Evolutionary conservation across 192 early-diverging fungal species (phyloP), one percentile per base, ranked within the genome.

Genomic region (Linnemannia exigua): DNA sequence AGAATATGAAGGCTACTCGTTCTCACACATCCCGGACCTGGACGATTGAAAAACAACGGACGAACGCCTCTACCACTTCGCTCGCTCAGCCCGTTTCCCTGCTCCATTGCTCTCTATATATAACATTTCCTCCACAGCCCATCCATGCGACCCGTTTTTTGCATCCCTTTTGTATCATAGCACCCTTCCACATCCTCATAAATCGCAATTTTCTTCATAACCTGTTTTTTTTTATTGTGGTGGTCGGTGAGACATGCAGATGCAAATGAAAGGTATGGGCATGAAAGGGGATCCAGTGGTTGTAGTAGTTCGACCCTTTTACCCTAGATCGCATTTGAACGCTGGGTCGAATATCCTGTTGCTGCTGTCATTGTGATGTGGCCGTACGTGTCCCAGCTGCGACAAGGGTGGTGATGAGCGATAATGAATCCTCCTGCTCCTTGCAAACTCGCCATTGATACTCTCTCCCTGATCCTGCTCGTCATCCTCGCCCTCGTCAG

Each of bases 1-100:
- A 41, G 85, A 88, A 28, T 90, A 90, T 44, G 90, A 90, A 9
- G 92, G 92, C 7, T 90, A 90, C 52, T 89, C 90, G n/a, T 92
- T 91, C 48, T 72, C 75, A 3, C 82, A 88, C 61, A 91, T 90
- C 70, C 85, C 91, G 63, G 76, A 89, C 61, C 50, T 90, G 77
- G 89, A 87, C 52, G 81, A 82, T 69, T 76, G 70, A 47, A 22
- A 63, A 63, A 63, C 58, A 7, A 33, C n/a, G 33, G 2, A 70
- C 69, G 36, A 41, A 37, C n/a, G 25, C 70, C 38, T 44, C 41
- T 44, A 44, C 41, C 41, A 44, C 9, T 44, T 44, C 41, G 58
- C 28, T 19, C 52, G 12, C 52, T 54, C 52, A 54, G 52, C 52
- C 52, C 16, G 52, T 54, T 46, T 51, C 35, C n/a, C n/a, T n/a